Evolutionary conservation across 1,139 yeast genomes (phyloP).

Genomic region (Nematodospora anomalae): DNA sequence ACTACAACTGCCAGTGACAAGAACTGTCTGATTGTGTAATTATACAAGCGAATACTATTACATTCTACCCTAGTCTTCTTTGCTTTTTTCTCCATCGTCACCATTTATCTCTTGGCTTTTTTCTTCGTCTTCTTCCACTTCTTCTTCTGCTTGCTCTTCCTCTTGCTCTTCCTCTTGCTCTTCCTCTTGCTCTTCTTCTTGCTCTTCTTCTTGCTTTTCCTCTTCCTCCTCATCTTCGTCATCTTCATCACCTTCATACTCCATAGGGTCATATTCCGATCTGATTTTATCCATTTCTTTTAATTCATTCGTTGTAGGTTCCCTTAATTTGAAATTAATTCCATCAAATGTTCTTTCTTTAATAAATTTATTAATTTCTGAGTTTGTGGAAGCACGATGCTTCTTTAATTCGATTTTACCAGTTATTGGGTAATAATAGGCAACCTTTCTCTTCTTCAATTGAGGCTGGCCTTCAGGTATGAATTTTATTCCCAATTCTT

Average conservation of each 20-base stretch:
- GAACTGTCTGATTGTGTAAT: neutral
- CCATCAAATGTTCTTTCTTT: slow-evolving; percentile 53
- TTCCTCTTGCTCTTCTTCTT: slow-evolving; percentile 38
- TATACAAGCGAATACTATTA: neutral
- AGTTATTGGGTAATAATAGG: slow-evolving; percentile 73
- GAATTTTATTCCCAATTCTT: slow-evolving; percentile 45
- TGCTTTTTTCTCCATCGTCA: slow-evolving; percentile 19
- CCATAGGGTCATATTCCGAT: slow-evolving; percentile 76
- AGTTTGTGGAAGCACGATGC: slow-evolving; percentile 58
- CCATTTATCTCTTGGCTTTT: slow-evolving; percentile 3
- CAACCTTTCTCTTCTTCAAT: slow-evolving; percentile 51
- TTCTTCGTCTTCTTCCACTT: slow-evolving; percentile 54
- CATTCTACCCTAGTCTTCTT: neutral
- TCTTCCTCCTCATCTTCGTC: slow-evolving; percentile 26
- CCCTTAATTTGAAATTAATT: slow-evolving; percentile 64
- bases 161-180: slow-evolving; percentile 30
- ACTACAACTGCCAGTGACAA: neutral
- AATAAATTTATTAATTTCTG: slow-evolving; percentile 51
- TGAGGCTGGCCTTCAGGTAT: slow-evolving; percentile 53
- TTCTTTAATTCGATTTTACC: slow-evolving; percentile 82
- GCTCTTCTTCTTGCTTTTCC: slow-evolving; percentile 18
- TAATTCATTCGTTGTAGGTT: slow-evolving; percentile 70
- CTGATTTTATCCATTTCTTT: slow-evolving; percentile 66
- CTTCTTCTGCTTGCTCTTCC: slow-evolving; percentile 24
- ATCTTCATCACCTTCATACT: slow-evolving; percentile 55